These are phyloP conservation scores for Panicum miliaceum DNA, from an alignment of 176 grass and related monocot species.

Conservation along the genomic window DNA sequence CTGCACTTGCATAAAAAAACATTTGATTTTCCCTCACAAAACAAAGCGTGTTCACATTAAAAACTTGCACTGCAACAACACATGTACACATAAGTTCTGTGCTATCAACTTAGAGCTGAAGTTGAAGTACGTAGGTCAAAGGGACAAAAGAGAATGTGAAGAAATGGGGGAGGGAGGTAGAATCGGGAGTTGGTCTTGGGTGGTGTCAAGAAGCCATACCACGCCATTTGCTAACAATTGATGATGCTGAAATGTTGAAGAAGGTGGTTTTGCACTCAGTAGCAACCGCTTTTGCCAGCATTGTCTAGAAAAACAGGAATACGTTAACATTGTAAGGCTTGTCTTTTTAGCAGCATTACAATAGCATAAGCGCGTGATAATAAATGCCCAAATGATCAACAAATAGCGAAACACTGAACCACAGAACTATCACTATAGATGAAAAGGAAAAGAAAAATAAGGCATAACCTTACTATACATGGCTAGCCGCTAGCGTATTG, in stretches of 20 bases:
- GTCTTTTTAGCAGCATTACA: background rate
- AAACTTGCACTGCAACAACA: background rate
- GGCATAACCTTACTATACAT: background rate
- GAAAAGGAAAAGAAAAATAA: background rate
- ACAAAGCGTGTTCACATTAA: background rate
- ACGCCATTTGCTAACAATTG: constrained; percentile 96
- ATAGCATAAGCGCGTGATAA: background rate
- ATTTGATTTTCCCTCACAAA: constrained; percentile 19
- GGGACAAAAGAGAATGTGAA: background rate
- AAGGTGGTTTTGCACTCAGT: constrained; percentile 99
- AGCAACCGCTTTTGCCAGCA: constrained; percentile 93
- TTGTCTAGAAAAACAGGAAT: constrained; percentile 67
- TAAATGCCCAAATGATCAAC: background rate
- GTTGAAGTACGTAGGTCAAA: background rate
- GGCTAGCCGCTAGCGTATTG: constrained; percentile 13
- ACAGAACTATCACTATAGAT: background rate
- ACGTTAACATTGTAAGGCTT: constrained; percentile 6
- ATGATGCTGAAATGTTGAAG: constrained; percentile 99
- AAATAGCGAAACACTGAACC: background rate
- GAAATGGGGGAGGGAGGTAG: background rate
- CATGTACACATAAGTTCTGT: background rate
- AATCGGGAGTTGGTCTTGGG: background rate
- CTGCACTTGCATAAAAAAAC: constrained; percentile 40
- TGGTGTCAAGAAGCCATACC: constrained; percentile 46
- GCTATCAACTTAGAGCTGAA: background rate